Evolutionary conservation across 805 yeast genomes (phyloP).

Genomic region (Scheffersomyces amazonensis): DNA sequence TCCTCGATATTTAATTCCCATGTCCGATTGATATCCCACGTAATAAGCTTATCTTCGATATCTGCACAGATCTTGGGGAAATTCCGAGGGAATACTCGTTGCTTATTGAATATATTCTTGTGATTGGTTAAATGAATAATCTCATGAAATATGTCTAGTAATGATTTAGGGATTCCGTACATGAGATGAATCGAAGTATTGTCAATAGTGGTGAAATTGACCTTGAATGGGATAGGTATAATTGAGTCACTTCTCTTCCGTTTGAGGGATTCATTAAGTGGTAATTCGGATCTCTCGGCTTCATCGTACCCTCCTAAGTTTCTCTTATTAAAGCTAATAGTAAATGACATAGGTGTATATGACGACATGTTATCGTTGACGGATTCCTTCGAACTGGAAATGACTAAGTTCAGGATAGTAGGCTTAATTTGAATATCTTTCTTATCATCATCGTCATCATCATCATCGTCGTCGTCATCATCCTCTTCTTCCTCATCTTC

Average conservation of each 20-base stretch:
- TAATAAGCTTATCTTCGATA: constrained; percentile 45
- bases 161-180: constrained; percentile 47
- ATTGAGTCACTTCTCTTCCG: not conserved
- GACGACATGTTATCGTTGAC: constrained; percentile 4
- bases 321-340: constrained; percentile 22
- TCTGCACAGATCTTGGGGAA: constrained; percentile 57
- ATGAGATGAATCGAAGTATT: constrained; percentile 33
- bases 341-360: constrained; percentile 22
- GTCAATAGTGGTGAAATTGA: constrained; percentile 8
- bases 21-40: constrained; percentile 37
- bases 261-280: not conserved
- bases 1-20: constrained; percentile 37
- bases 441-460: constrained; percentile 4
- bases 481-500: constrained; percentile 12
- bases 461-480: constrained; percentile 13
- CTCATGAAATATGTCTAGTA: constrained; percentile 46
- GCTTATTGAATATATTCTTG: constrained; percentile 41
- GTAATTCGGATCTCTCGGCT: not conserved
- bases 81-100: constrained; percentile 47
- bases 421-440: constrained; percentile 21
- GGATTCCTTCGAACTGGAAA: constrained; percentile 1
- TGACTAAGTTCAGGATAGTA: constrained; percentile 13
- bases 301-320: constrained; percentile 3
- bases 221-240: not conserved
- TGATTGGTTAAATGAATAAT: constrained; percentile 49